Evolutionary conservation across 352 stramenopile genomes (phyloP).

Genomic region (Phytopythium sindhum): DNA sequence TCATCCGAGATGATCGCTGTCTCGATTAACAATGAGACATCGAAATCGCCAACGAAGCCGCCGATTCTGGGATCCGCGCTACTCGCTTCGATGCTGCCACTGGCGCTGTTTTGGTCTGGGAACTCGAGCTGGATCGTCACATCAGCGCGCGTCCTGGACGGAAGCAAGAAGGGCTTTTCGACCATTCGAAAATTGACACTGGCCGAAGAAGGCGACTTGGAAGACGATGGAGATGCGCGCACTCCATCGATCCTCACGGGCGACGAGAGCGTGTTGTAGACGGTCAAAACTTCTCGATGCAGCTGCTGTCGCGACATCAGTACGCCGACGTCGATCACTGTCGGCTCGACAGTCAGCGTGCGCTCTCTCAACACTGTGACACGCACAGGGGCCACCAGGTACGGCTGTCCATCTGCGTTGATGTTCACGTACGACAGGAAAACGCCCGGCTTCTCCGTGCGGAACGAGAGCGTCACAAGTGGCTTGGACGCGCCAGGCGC

Average conservation of each 20-base stretch:
- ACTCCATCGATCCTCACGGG: conserved; percentile 39
- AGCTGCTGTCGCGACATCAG: conserved; percentile 14
- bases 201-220: neutral
- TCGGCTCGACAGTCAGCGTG: conserved; percentile 35
- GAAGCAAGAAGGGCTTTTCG: neutral
- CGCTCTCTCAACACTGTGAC: conserved; percentile 31
- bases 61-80: neutral
- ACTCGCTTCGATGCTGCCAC: neutral
- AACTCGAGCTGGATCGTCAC: conserved; percentile 8
- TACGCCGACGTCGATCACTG: conserved; percentile 30
- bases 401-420: conserved; percentile 8
- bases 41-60: neutral
- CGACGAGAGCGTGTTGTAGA: conserved; percentile 38
- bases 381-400: conserved; percentile 32
- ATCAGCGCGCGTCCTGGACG: neutral
- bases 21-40: neutral
- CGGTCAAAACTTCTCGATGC: conserved; percentile 24
- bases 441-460: conserved; percentile 15
- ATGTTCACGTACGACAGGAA: conserved; percentile 42
- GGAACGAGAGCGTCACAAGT: conserved; percentile 36
- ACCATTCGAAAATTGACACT: neutral
- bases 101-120: conserved; percentile 12
- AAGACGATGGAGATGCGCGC: neutral
- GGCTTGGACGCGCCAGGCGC: conserved; percentile 22
- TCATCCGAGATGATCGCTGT: neutral